phyloP scores from a whole-genome alignment of 2,329 filamentous ascomycete genomes.

The Beauveria rudraprayagi region DNA sequence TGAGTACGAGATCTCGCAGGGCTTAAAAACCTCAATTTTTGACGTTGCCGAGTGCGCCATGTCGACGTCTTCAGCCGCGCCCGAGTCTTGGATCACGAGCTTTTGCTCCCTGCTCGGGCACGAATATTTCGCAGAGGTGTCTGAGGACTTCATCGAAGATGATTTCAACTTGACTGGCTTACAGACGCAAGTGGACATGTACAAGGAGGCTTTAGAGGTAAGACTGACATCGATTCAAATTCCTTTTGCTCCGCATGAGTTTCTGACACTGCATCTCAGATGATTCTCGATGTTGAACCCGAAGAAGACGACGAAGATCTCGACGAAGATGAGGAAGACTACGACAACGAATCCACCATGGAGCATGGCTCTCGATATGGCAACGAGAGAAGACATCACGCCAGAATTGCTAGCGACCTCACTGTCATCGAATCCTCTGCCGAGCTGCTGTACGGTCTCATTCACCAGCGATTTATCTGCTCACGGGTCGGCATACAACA shows the following conservation, averaged over 20 bases:
- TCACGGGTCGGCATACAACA: constrained; percentile 94
- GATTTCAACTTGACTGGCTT: constrained; percentile 97
- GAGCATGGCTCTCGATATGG: constrained; percentile 44
- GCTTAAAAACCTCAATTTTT: not conserved
- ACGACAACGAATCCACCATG: constrained; percentile 58
- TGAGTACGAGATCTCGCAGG: not conserved
- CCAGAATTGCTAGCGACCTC: constrained; percentile 82
- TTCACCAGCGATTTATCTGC: constrained; percentile 97
- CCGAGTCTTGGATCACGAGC: constrained; percentile 95
- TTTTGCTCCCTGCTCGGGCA: constrained; percentile 94
- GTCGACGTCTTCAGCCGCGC: constrained; percentile 53
- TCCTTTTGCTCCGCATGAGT: not conserved
- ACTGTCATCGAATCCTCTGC: constrained; percentile 95
- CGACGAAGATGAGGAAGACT: constrained; percentile 69
- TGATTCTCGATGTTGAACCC: constrained; percentile 97
- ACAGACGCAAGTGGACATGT: constrained; percentile 93
- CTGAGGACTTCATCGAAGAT: constrained; percentile 98
- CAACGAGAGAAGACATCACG: constrained; percentile 66
- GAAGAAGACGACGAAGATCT: constrained; percentile 88
- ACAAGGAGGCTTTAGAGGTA: constrained; percentile 93
- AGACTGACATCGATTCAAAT: not conserved
- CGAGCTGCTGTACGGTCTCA: constrained; percentile 96
- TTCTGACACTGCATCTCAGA: constrained; percentile 36
- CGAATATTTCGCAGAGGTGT: constrained; percentile 98
- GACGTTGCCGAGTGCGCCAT: constrained; percentile 26